Conservation (phyloP, 495 filamentous ascomycete species). For the Gamarada debralockiae region DNA sequence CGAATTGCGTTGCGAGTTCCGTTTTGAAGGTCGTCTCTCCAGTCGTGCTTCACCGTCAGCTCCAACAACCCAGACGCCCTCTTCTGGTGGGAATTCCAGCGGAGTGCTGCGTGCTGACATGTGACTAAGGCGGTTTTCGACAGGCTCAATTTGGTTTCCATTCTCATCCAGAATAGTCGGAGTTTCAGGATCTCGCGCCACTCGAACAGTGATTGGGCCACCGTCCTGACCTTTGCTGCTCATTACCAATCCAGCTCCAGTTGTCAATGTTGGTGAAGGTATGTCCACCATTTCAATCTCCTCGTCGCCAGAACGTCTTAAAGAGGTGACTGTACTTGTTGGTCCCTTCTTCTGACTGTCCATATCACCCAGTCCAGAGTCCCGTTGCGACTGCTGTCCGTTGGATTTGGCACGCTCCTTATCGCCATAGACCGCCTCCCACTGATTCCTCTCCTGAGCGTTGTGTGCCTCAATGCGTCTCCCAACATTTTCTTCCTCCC, state of each 20-base stretch:
- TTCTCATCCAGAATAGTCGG: slow-evolving; percentile 8
- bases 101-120: not conserved
- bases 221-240: slow-evolving; percentile 25
- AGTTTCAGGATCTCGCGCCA: slow-evolving; percentile 31
- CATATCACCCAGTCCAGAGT: slow-evolving; percentile 51
- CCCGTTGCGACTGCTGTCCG: slow-evolving; percentile 26
- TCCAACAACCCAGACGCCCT: slow-evolving; percentile 30
- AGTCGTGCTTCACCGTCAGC: slow-evolving; percentile 26
- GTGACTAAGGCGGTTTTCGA: slow-evolving; percentile 1
- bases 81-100: slow-evolving; percentile 25
- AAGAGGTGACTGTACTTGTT: slow-evolving; percentile 28
- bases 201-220: slow-evolving; percentile 33
- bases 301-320: slow-evolving; percentile 26
- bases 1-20: slow-evolving; percentile 18
- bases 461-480: slow-evolving; percentile 65
- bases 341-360: slow-evolving; percentile 48
- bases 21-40: slow-evolving; percentile 14
- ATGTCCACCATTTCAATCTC: slow-evolving; percentile 34
- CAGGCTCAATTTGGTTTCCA: slow-evolving; percentile 21
- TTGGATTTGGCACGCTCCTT: slow-evolving; percentile 27
- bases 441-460: slow-evolving; percentile 62
- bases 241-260: slow-evolving; percentile 28
- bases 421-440: slow-evolving; percentile 78
- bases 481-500: slow-evolving; percentile 66
- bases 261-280: slow-evolving; percentile 24